A percentile compares a stretch with the other conserved stretches of the same genome.
phyloP scores from a whole-genome alignment of 2,329 filamentous ascomycete species.

The Rhexocercosporidium sp. region DNA sequence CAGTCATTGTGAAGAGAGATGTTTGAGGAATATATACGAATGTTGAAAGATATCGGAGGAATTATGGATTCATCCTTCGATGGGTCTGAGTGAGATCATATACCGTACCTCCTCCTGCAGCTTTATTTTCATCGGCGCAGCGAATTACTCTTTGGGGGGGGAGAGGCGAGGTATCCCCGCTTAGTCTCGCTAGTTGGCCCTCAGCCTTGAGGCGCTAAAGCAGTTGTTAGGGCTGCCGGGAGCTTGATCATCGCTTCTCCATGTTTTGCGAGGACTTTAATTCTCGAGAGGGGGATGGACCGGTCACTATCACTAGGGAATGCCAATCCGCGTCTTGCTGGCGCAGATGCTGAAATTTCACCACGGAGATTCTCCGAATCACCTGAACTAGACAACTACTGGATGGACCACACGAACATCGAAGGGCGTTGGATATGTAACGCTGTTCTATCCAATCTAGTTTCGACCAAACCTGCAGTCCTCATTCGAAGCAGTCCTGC shows the following conservation, averaged over 20 bases:
- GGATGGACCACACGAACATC: not conserved
- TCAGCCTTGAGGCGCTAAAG: slow-evolving; percentile 35
- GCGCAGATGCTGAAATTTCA: not conserved
- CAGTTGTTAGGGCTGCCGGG: slow-evolving; percentile 9
- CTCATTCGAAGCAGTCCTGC: slow-evolving; percentile 4
- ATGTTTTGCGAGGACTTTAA: slow-evolving; percentile 13
- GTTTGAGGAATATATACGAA: slow-evolving; percentile 23
- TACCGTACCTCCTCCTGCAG: slow-evolving; percentile 33
- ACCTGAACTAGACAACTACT: not conserved
- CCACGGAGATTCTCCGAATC: not conserved
- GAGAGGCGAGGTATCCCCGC: slow-evolving; percentile 15
- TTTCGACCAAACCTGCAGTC: slow-evolving; percentile 13
- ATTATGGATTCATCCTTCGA: slow-evolving; percentile 26
- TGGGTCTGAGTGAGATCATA: slow-evolving; percentile 36
- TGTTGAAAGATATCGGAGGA: slow-evolving; percentile 21
- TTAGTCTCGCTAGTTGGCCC: slow-evolving; percentile 23
- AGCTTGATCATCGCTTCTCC: slow-evolving; percentile 26
- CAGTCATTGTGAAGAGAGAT: slow-evolving; percentile 33
- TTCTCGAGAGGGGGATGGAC: not conserved
- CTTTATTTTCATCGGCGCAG: slow-evolving; percentile 23
- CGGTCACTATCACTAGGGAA: not conserved
- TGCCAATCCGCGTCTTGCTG: slow-evolving; percentile 1
- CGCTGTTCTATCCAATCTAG: not conserved
- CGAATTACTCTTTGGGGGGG: slow-evolving; percentile 27
- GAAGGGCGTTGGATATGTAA: not conserved